These are phyloP conservation scores for Malus orientalis DNA, from an alignment of 306 rosid genomes.

Conservation along the genomic window DNA sequence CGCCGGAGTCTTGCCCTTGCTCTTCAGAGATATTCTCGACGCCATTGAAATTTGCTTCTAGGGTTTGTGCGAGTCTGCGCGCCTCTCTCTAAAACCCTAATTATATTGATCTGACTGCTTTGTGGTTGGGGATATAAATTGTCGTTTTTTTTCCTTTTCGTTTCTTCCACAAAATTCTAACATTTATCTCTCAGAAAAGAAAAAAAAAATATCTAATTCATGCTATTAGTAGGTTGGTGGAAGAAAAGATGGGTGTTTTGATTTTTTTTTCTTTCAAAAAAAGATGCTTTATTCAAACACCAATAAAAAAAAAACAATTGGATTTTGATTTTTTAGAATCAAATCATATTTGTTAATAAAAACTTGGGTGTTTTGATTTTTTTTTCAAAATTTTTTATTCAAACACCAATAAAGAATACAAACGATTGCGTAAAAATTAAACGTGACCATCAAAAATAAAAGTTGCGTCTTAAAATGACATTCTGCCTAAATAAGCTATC, in stretches of 20 bases:
- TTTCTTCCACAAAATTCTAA: neutral
- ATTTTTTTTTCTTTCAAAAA: no score
- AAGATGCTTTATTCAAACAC: no score
- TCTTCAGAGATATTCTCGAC: conserved; percentile 64
- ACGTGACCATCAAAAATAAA: no score
- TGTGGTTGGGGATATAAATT: neutral
- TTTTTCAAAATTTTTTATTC: no score
- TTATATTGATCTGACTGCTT: neutral
- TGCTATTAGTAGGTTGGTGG: neutral
- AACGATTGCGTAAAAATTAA: no score
- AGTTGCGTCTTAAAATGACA: no score
- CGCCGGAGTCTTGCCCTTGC: conserved; percentile 47
- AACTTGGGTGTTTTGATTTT: no score
- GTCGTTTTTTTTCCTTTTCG: neutral
- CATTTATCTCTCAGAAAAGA: neutral
- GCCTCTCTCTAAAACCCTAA: neutral
- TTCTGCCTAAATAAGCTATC: no score
- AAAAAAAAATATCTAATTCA: no score
- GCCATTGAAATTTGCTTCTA: conserved; percentile 31
- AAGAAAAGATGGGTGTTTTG: neutral
- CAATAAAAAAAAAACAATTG: neutral
- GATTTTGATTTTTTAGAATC: no score
- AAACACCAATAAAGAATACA: no score
- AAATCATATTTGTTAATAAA: no score
- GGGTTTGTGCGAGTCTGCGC: neutral